Percentiles rank a stretch among this genome's conserved stretches.
phyloP scores from a whole-genome alignment of 2,329 filamentous ascomycete species.

The Claviceps humidiphila region DNA sequence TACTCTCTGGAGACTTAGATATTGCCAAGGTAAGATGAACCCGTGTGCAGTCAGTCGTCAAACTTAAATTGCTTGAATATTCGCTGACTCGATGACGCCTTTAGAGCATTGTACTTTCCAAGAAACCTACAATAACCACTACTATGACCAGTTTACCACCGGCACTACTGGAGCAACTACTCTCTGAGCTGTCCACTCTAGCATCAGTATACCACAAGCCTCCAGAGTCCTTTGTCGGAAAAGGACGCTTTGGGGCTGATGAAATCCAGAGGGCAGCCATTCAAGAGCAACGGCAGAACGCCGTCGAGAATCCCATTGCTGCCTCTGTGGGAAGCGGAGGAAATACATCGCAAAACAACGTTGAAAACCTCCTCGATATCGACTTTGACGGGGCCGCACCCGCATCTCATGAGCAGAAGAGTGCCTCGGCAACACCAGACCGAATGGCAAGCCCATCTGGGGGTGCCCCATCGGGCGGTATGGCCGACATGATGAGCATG shows the following conservation, averaged over 20 bases:
- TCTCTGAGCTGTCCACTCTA: slow-evolving; percentile 82
- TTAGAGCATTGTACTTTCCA: slow-evolving; percentile 76
- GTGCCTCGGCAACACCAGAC: slow-evolving; percentile 49
- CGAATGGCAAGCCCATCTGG: slow-evolving; percentile 50
- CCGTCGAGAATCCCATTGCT: slow-evolving; percentile 85
- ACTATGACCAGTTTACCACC: slow-evolving; percentile 85
- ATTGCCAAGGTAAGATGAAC: slow-evolving; percentile 59
- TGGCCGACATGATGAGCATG: slow-evolving; percentile 55
- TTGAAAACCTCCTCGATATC: slow-evolving; percentile 91
- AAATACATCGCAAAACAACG: slow-evolving; percentile 53
- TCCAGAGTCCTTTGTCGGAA: slow-evolving; percentile 93
- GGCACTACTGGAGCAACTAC: slow-evolving; percentile 74
- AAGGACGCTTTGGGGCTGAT: slow-evolving; percentile 85
- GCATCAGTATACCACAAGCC: slow-evolving; percentile 98
- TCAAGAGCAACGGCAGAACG: slow-evolving; percentile 87
- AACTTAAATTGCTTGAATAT: neutral
- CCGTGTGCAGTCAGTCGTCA: too few relatives aligned
- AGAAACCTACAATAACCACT: slow-evolving; percentile 86
- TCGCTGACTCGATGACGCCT: neutral
- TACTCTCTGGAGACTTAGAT: slow-evolving; percentile 82
- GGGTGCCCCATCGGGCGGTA: slow-evolving; percentile 29
- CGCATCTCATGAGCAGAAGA: slow-evolving; percentile 58
- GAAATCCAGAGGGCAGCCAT: slow-evolving; percentile 91
- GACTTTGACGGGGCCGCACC: slow-evolving; percentile 90
- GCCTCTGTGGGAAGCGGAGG: slow-evolving; percentile 56